Conservation (phyloP, 306 rosid genomes). For the Astragalus membranaceus region DNA sequence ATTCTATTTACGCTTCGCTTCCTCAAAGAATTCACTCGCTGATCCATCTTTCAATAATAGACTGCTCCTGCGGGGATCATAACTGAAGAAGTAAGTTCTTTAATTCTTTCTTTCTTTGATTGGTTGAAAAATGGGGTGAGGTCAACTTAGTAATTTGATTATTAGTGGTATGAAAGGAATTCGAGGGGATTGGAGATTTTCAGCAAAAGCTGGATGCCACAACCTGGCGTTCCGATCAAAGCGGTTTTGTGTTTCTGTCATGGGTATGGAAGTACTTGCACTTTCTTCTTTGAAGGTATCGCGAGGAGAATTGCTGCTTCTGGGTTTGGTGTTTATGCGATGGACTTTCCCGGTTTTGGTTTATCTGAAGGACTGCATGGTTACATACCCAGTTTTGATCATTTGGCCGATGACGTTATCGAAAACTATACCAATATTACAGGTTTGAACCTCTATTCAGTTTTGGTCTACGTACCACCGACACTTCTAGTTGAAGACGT, state of each 20-base stretch:
- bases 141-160: neutral
- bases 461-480: no score
- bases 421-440: slow-evolving; percentile 63
- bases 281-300: slow-evolving; percentile 91
- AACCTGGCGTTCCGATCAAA: slow-evolving; percentile 46
- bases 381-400: slow-evolving; percentile 63
- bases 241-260: slow-evolving; percentile 82
- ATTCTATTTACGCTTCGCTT: no score
- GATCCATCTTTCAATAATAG: slow-evolving; percentile 23
- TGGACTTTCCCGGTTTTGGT: slow-evolving; percentile 91
- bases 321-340: slow-evolving; percentile 69
- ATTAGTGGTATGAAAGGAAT: slow-evolving; percentile 64
- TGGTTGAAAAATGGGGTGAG: slow-evolving; percentile 3
- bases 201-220: slow-evolving; percentile 86
- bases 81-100: slow-evolving; percentile 65
- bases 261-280: slow-evolving; percentile 97
- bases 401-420: slow-evolving; percentile 58
- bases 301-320: slow-evolving; percentile 73
- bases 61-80: slow-evolving; percentile 73
- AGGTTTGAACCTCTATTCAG: slow-evolving; percentile 9
- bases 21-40: no score
- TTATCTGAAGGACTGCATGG: slow-evolving; percentile 90
- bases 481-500: no score
- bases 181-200: slow-evolving; percentile 78
- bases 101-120: neutral